A percentile compares a stretch with the other conserved stretches of the same genome.
These are phyloP conservation scores for Roridomyces roridus DNA, from an alignment of 768 basidiomycete species.

Conservation along the genomic window DNA sequence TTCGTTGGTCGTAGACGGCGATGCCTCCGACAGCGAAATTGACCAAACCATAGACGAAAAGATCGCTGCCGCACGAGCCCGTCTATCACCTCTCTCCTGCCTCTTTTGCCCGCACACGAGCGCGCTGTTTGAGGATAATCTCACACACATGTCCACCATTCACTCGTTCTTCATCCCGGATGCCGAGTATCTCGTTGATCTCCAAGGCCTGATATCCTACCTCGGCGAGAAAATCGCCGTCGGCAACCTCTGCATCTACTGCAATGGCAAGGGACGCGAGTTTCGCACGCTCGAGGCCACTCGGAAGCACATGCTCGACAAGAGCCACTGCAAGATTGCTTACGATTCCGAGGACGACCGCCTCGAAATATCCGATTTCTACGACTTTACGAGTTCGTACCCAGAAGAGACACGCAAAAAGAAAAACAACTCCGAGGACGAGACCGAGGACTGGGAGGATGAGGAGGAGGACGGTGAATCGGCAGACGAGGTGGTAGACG, in stretches of 20 bases:
- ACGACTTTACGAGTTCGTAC: conserved; percentile 89
- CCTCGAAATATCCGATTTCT: conserved; percentile 90
- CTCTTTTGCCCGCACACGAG: conserved; percentile 80
- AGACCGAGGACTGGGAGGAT: conserved; percentile 42
- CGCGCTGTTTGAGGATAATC: conserved; percentile 63
- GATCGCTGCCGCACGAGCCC: conserved; percentile 72
- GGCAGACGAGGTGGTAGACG: conserved; percentile 39
- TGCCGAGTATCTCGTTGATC: conserved; percentile 86
- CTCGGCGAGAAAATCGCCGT: conserved; percentile 93
- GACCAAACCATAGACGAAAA: conserved; percentile 72
- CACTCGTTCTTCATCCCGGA: conserved; percentile 99
- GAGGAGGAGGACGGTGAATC: conserved; percentile 38
- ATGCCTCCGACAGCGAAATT: conserved; percentile 52
- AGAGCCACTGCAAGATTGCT: conserved; percentile 94
- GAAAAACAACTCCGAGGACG: conserved; percentile 31
- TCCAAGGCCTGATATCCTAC: conserved; percentile 80
- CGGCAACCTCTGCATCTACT: conserved; percentile 93
- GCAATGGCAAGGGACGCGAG: conserved; percentile 82
- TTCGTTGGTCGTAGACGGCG: conserved; percentile 36
- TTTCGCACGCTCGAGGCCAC: conserved; percentile 88
- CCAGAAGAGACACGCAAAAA: conserved; percentile 46
- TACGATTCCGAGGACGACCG: conserved; percentile 84
- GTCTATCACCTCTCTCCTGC: conserved; percentile 70
- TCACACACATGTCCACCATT: conserved; percentile 83
- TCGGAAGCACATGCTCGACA: conserved; percentile 95